Base-by-base conservation (phyloP, 306 rosid species). In the Senna siamea region DNA sequence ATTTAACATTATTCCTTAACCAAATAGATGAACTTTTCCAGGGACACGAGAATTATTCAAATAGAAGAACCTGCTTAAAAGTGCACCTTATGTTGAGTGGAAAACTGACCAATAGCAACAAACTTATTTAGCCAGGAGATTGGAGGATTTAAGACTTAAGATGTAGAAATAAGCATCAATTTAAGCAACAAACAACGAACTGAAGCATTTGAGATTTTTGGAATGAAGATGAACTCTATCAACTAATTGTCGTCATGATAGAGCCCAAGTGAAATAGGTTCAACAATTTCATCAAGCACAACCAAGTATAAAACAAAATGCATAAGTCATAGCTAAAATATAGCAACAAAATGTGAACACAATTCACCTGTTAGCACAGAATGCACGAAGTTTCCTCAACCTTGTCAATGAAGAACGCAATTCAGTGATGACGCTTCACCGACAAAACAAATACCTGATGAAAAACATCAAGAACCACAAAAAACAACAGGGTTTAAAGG, bases 301-400 rank as follows among this genome's bases (percentile, higher is more conserved):
- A n/a, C 60, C 4, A 44, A 38, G 40, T 15, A 82, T 28, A 51
- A 37, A 37, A 74, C 79, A 57, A 70, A 82, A 76, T 79, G 68
- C 84, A 76, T n/a, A 79, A 76, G 80, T 61, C 77, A 73, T 20
- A 38, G 17, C 66, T 14, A 66, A 46, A 62, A 70, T 62, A 59
- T 30, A 50, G 52, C 47, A 53, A 47, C 35, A 77, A 53, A 76
- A 67, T 46, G 41, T 17, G 72, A 72, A 77, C 14, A 35, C 58
- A 66, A 72, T 43, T 60, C 53, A 76, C 70, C 35, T 66, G 78
- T 44, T 66, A 52, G 7, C 62, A 62, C 11, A 69, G 37, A 76
- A 80, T 73, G 77, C 69, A 62, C 63, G 58, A 83, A 83, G 63
- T 76, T 32, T n/a, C 66, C 40, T 17, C 35, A 53, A 59, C 30